Base-by-base conservation (phyloP, 1,284 basidiomycete genomes). In the Cystobasidium pallidum region DNA sequence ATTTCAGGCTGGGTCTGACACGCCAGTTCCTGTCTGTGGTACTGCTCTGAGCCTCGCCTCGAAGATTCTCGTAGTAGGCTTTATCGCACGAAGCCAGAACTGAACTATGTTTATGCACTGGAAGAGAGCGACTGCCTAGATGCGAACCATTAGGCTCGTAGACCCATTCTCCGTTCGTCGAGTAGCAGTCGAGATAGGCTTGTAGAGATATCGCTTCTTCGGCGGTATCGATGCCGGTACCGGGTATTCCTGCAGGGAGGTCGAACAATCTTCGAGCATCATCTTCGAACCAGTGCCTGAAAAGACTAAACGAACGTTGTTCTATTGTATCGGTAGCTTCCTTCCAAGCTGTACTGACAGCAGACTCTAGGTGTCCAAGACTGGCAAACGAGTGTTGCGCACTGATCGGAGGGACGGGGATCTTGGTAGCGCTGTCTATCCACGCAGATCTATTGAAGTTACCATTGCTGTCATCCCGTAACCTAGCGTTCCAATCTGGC, bases 101-200 rank as follows among this genome's bases (percentile, higher is more conserved):
- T 2, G 68, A 43, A 19, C 75, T 74, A 65, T 79, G 78, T 71
- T 80, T 80, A 75, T 79, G 79, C 0, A 79, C 75, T 10, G 76
- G 74, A 30, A 78, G 51, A 0, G 76, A 75, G 1, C 52, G 26
- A 0, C 68, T 24, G 0, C 28, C 52, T n/a, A 76, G 62, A 28
- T 45, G 26, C 1, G 54, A 45, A 8, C 76, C 76, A 3, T 3
- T 0, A 8, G 74, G 70, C 24, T 79, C 75, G 51, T 76, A 74
- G 13, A 76, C 71, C 79, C 79, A 79, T 54, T 75, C 66, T 24
- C 78, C 79, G 10, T 74, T 26, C 11, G 61, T 41, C 1, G 74
- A 63, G 21, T 64, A 70, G 67, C 79, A 80, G 68, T 80, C 78
- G 63, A 80, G 74, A 55, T 77, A 75, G 34, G 49, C 41, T 51